A percentile compares a stretch with the other conserved stretches of the same genome.
phyloP scores from a whole-genome alignment of 352 stramenopile species.

The Pythium phragmiticola region DNA sequence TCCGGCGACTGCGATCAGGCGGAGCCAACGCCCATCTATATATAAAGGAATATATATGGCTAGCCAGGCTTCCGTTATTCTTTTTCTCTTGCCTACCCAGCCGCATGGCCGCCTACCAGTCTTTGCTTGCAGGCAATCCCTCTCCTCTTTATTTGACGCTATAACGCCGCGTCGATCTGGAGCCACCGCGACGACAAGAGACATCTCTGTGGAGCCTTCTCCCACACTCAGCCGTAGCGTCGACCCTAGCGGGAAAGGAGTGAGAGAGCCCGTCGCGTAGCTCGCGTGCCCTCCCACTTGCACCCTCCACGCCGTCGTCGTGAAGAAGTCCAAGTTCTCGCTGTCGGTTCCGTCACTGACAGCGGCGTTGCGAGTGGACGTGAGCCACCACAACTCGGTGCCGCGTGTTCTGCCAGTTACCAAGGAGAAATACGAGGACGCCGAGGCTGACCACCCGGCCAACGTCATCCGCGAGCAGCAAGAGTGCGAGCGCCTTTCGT shows the following conservation, averaged over 20 bases:
- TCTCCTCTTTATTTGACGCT: background rate
- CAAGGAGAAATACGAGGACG: slow-evolving; percentile 27
- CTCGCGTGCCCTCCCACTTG: background rate
- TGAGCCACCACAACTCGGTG: too few relatives aligned
- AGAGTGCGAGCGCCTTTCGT: slow-evolving; percentile 21
- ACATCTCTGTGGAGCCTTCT: background rate
- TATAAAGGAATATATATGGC: background rate
- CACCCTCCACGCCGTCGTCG: slow-evolving; percentile 1
- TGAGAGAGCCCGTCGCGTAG: background rate
- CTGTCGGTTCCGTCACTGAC: slow-evolving; percentile 26
- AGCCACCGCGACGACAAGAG: background rate
- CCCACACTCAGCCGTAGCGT: background rate
- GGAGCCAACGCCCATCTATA: background rate
- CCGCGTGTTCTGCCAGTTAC: background rate
- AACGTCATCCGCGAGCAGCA: slow-evolving; percentile 17
- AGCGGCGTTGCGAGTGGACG: background rate
- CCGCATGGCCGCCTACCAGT: background rate
- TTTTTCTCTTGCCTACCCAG: background rate
- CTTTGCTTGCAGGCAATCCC: too few relatives aligned
- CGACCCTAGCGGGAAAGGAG: too few relatives aligned
- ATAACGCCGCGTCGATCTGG: background rate
- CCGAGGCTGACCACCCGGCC: slow-evolving; percentile 8
- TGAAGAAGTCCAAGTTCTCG: slow-evolving; percentile 32
- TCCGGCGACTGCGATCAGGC: background rate
- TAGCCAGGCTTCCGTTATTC: background rate